A percentile compares a stretch with the other conserved stretches of the same genome.
phyloP scores from a whole-genome alignment of 140 eudicot genomes.

The Anethum foeniculum region DNA sequence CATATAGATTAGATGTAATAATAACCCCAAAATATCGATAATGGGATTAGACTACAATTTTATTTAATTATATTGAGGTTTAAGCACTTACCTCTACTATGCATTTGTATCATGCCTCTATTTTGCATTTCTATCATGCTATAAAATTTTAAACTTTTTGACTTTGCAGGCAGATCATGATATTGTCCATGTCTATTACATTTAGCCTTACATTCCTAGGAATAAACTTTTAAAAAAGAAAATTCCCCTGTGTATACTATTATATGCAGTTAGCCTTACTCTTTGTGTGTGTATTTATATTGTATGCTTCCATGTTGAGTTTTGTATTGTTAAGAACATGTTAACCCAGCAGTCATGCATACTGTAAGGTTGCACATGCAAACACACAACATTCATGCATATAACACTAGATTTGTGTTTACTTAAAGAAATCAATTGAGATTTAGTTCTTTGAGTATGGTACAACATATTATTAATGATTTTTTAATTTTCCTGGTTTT shows the following conservation, averaged over 20 bases:
- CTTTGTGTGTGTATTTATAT: background rate
- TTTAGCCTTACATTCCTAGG: background rate
- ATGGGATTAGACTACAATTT: background rate
- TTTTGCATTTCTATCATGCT: background rate
- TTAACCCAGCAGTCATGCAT: background rate
- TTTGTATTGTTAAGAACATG: background rate
- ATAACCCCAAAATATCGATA: background rate
- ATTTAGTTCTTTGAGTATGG: background rate
- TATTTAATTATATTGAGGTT: background rate
- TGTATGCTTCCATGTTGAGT: background rate
- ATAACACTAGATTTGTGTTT: background rate
- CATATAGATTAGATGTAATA: background rate
- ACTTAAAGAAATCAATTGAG: background rate
- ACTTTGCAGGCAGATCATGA: background rate
- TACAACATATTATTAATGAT: too few relatives aligned
- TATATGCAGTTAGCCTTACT: background rate
- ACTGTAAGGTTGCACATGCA: background rate
- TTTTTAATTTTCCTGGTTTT: too few relatives aligned
- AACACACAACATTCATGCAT: background rate
- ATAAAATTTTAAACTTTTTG: background rate
- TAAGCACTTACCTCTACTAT: background rate
- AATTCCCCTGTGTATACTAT: background rate
- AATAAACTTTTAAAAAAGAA: background rate
- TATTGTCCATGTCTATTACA: background rate
- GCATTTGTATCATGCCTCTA: background rate